Evolutionary conservation across 106 monocot genomes (phyloP), one percentile per base, ranked within the genome.

Genomic region (Phalaenopsis equestris): DNA sequence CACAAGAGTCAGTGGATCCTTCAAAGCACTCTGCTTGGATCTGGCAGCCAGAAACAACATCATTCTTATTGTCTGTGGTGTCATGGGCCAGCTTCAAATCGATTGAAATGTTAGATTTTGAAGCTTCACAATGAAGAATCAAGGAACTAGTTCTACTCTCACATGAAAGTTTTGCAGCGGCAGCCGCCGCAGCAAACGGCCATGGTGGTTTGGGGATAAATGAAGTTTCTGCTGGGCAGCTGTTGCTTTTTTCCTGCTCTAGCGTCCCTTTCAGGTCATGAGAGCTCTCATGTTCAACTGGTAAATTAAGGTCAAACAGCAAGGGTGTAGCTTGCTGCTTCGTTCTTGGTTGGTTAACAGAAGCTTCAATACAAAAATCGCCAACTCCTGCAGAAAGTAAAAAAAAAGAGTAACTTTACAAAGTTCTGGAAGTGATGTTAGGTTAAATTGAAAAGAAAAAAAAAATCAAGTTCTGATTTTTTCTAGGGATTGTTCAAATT

Each of bases 291-390:
- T 76, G 23, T 49, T 76, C 76, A 49, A 49, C 49, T 48, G 76
- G 49, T 76, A 36, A 19, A 76, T 76, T 76, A 24, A 76, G 76
- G 49, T 76, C 76, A 76, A 76, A 19, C 15, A 49, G 76, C 49
- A 76, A 2, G 2, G 76, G 46, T 3, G 12, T 36, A 19, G 18
- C 21, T 49, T 17, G 16, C 30, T 49, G 18, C 43, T 42, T 74
- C 8, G 18, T 52, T 76, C 76, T 49, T 49, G 24, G 30, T 5
- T 42, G 19, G n/a, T 74, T 39, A 74, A 42, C 41, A 74, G 12
- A 24, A 76, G 49, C 52, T 12, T 46, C 23, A 2, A 42, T 42
- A 18, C 48, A 49, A 24, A 30, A 76, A 4, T 49, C 49, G 8
- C 49, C 24, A 23, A 18, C 2, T 23, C 46, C 76, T 76, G 49